Conservation (phyloP, 768 basidiomycete genomes). For the Trametes elegans region DNA sequence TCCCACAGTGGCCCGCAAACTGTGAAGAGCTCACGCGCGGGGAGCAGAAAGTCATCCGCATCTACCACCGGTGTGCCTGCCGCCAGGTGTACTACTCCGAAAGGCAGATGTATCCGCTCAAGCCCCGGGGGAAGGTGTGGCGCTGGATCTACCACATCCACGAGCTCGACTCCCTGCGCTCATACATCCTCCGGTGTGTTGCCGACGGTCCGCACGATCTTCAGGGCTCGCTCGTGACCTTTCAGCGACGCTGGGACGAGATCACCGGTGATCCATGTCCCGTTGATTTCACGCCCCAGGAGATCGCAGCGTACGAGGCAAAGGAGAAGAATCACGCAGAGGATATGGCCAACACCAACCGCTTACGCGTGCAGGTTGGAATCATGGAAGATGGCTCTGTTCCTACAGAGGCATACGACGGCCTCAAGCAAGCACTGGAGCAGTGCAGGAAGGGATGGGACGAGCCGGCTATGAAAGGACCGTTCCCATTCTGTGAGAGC, state of each 20-base stretch:
- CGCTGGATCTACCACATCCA: not conserved
- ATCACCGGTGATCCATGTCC: constrained; percentile 6
- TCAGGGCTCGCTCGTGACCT: not conserved
- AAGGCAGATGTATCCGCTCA: too few relatives aligned
- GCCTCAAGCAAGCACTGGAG: not conserved
- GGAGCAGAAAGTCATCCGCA: not conserved
- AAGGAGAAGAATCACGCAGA: not conserved
- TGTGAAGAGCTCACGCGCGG: not conserved
- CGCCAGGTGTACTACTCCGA: not conserved
- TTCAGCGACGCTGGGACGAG: not conserved
- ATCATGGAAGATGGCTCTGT: not conserved
- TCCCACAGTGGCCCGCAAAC: constrained; percentile 1
- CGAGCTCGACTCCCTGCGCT: not conserved
- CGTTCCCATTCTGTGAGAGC: constrained; percentile 6
- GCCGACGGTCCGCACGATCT: constrained; percentile 1
- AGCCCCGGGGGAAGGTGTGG: not conserved
- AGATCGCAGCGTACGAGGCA: not conserved
- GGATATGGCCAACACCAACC: not conserved
- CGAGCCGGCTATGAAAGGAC: constrained; percentile 4
- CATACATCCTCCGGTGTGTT: constrained; percentile 3
- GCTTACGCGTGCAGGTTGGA: not conserved
- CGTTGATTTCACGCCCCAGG: constrained; percentile 1
- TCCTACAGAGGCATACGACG: not conserved
- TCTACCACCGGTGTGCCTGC: not conserved
- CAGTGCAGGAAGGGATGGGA: constrained; percentile 5